phyloP scores from a whole-genome alignment of 805 yeast species.

The Sugiyamaella chiloensis region DNA sequence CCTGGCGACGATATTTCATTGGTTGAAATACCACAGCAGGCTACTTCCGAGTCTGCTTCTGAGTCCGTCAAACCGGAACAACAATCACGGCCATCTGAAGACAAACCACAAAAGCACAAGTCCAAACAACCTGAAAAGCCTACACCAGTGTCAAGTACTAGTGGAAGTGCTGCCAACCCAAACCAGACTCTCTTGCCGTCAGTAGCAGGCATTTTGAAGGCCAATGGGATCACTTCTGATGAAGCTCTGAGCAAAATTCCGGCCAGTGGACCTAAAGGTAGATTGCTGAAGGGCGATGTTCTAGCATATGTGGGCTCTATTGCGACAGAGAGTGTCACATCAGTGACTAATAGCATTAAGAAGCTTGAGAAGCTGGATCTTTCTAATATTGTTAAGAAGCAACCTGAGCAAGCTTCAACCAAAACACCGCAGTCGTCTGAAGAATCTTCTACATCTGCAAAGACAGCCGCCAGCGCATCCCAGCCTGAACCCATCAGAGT shows the following conservation, averaged over 20 bases:
- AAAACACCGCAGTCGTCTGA: constrained; percentile 21
- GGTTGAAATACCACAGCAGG: constrained; percentile 52
- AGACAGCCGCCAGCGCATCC: constrained; percentile 8
- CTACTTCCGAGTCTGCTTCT: constrained; percentile 27
- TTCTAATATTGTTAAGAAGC: constrained; percentile 49
- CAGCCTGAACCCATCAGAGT: constrained; percentile 17
- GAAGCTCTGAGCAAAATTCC: constrained; percentile 70
- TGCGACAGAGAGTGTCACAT: constrained; percentile 49
- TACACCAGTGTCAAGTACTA: constrained; percentile 19
- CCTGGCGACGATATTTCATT: constrained; percentile 74
- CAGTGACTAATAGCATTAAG: constrained; percentile 53
- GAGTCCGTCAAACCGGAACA: constrained; percentile 21
- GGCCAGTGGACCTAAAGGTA: constrained; percentile 88
- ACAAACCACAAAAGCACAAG: constrained; percentile 19
- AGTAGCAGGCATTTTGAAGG: constrained; percentile 61
- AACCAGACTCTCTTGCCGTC: constrained; percentile 73
- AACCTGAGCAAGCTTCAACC: too few relatives aligned
- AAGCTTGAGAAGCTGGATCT: constrained; percentile 64
- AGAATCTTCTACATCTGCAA: constrained; percentile 20
- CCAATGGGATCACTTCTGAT: constrained; percentile 58
- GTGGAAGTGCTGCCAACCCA: constrained; percentile 52
- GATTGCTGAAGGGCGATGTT: constrained; percentile 87
- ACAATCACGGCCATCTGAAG: constrained; percentile 16
- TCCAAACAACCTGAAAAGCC: constrained; percentile 19
- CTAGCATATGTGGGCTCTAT: constrained; percentile 78